phyloP scores from a whole-genome alignment of 495 filamentous ascomycete species.

The Hypoxylon fragiforme region DNA sequence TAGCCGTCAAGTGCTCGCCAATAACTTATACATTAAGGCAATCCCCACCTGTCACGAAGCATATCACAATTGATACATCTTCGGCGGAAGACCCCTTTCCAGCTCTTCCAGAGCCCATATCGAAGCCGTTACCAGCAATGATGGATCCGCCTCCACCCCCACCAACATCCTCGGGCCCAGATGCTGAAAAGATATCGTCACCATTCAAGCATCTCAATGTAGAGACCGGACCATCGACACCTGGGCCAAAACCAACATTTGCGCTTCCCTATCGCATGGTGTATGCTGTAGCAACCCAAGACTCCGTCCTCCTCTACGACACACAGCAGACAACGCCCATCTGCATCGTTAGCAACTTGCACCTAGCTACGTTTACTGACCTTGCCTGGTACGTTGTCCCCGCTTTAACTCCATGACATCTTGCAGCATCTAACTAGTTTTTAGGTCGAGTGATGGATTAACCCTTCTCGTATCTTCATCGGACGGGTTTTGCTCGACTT shows the following conservation, averaged over 20 bases:
- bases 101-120: constrained; percentile 78
- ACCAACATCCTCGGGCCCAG: constrained; percentile 54
- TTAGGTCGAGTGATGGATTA: constrained; percentile 89
- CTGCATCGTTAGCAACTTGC: constrained; percentile 91
- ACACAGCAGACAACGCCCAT: constrained; percentile 95
- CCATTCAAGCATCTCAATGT: constrained; percentile 49
- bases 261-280: constrained; percentile 88
- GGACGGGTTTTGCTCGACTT: constrained; percentile 93
- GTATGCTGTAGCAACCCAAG: constrained; percentile 96
- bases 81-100: constrained; percentile 82
- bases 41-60: constrained; percentile 67
- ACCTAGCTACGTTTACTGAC: constrained; percentile 97
- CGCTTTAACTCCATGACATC: background rate
- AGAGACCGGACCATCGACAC: constrained; percentile 54
- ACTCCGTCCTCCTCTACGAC: constrained; percentile 94
- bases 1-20: constrained; percentile 93
- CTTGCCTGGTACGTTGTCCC: constrained; percentile 75
- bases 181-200: constrained; percentile 51
- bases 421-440: constrained; percentile 34
- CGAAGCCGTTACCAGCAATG: constrained; percentile 59
- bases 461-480: constrained; percentile 95
- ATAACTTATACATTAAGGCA: constrained; percentile 82
- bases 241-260: constrained; percentile 71
- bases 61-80: constrained; percentile 93
- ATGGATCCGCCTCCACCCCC: constrained; percentile 85